phyloP scores from a whole-genome alignment of 257 asterid species.

The Solanum okadae region DNA sequence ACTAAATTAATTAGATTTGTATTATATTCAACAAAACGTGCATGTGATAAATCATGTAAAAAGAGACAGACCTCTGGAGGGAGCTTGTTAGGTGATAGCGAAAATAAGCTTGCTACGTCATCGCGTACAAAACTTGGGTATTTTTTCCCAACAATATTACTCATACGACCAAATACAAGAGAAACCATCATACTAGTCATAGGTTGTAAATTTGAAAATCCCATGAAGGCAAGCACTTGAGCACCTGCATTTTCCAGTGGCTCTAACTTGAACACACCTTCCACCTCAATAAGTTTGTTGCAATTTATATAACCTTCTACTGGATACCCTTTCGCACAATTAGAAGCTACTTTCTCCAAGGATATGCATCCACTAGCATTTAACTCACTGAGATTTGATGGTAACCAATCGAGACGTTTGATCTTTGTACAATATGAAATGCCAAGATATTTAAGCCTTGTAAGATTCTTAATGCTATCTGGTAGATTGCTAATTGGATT shows the following conservation, averaged over 20 bases:
- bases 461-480: slow-evolving; percentile 2
- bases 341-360: neutral
- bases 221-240: neutral
- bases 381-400: neutral
- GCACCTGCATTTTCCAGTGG: neutral
- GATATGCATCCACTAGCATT: neutral
- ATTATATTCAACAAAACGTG: too few species aligned
- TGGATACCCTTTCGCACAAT: neutral
- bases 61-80: neutral
- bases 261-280: neutral
- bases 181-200: neutral
- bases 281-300: neutral
- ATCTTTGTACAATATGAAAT: neutral
- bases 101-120: neutral
- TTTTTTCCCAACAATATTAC: neutral
- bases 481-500: neutral
- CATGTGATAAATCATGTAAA: too few species aligned
- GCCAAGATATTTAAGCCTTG: neutral
- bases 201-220: neutral
- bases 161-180: neutral
- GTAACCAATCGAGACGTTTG: neutral
- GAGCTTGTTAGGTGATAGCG: neutral
- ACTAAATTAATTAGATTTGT: too few species aligned
- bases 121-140: neutral
- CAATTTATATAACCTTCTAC: neutral